Base-by-base conservation (phyloP, 2,329 filamentous ascomycete genomes). In the Fusarium brachygibbosum region DNA sequence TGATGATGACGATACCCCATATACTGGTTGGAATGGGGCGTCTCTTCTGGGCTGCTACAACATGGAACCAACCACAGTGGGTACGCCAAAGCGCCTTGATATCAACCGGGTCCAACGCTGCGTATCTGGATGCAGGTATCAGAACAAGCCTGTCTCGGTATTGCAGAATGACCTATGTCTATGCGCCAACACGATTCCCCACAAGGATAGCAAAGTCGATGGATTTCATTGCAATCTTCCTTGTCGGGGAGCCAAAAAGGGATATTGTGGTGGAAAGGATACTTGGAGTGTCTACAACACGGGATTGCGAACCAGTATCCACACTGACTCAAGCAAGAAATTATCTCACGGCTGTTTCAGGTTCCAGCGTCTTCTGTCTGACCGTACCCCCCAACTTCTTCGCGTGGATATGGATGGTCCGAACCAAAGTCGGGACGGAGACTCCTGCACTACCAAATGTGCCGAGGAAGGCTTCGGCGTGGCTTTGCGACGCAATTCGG, bases 261-360 rank as follows among this genome's bases (percentile, higher is more conserved):
- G 17, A 10, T 35, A 7, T 1, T 50, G 46, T 8, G 46, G 46
- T 5, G 46, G 8, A 12, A 6, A 11, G 1, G 16, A 13, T 11
- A 28, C 17, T 11, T 50, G 21, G 21, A 50, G 23, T 12, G 7
- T 50, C 32, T 50, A 19, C 16, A 38, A 28, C 12, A 21, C 48
- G 3, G 48, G 48, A 11, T 5, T 50, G 23, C 6, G 28, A 19
- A 6, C 12, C 17, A n/a, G 12, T 6, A 7, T 50, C 10, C 2
- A 10, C 3, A 5, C 9, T 4, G 34, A 40, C 1, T 11, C n/a
- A 23, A 12, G 5, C 6, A 12, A n/a, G n/a, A 38, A 21, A 21
- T 8, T 13, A 28, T 4, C 48, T 6, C 34, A 51, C 2, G 60
- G 58, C n/a, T 63, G 60, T 14, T 63, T 63, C 13, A 32, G 1